phyloP scores from a whole-genome alignment of 2,329 filamentous ascomycete species.

The Colletotrichum sp. region DNA sequence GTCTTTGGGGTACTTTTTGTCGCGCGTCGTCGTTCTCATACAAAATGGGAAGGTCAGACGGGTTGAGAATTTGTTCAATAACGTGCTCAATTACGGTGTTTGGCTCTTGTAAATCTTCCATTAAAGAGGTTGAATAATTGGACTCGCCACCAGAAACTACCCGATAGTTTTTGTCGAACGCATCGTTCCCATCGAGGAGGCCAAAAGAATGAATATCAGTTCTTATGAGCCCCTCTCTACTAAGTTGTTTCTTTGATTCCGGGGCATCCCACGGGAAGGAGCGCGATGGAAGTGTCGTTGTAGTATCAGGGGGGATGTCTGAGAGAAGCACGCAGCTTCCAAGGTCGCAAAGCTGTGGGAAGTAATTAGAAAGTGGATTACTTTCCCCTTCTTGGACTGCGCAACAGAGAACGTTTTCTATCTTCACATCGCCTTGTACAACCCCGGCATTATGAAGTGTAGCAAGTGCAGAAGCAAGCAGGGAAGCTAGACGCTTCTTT shows the following conservation, averaged over 20 bases:
- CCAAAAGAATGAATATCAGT: neutral
- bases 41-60: neutral
- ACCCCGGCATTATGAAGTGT: neutral
- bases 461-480: neutral
- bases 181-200: neutral
- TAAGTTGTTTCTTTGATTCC: neutral
- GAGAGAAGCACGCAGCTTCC: neutral
- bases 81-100: neutral
- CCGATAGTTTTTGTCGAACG: neutral
- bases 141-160: neutral
- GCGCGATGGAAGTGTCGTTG: neutral
- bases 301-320: neutral
- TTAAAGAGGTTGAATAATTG: neutral
- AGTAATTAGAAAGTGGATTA: neutral
- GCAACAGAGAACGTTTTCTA: neutral
- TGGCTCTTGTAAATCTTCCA: neutral
- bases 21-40: neutral
- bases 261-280: neutral
- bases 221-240: neutral
- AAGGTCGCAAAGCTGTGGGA: neutral
- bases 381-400: neutral
- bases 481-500: neutral
- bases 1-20: neutral
- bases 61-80: neutral
- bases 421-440: neutral